phyloP scores from a whole-genome alignment of 352 stramenopile genomes.

The Pythium oligandrum region DNA sequence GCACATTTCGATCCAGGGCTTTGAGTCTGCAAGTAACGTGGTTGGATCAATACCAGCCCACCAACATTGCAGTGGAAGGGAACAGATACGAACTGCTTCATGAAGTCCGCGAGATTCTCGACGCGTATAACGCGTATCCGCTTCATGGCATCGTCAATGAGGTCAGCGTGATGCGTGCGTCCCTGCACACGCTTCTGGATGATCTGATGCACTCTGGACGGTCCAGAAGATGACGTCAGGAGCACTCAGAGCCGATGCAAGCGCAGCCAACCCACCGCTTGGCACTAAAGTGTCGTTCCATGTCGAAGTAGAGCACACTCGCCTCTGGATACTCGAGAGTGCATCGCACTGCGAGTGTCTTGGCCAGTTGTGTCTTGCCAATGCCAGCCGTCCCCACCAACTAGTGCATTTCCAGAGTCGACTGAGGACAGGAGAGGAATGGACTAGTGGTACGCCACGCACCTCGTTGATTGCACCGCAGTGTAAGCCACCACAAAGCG shows the following conservation, averaged over 20 bases:
- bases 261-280: conserved; percentile 31
- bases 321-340: conserved; percentile 55
- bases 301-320: conserved; percentile 64
- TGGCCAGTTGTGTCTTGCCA: conserved; percentile 69
- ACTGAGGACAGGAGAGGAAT: not conserved
- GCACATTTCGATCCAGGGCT: conserved; percentile 40
- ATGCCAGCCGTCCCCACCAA: conserved; percentile 65
- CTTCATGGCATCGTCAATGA: conserved; percentile 26
- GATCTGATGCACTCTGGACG: conserved; percentile 43
- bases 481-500: conserved; percentile 55
- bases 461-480: conserved; percentile 12
- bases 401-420: conserved; percentile 20
- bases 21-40: conserved; percentile 36
- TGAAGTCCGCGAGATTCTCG: not conserved
- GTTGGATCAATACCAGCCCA: not conserved
- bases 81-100: not conserved
- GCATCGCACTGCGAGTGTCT: conserved; percentile 72
- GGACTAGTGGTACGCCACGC: not conserved
- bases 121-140: conserved; percentile 36
- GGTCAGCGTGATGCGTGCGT: conserved; percentile 10
- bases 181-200: conserved; percentile 25
- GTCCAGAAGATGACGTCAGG: too few species aligned
- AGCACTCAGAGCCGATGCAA: not conserved
- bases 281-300: conserved; percentile 67
- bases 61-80: not conserved